A percentile compares a stretch with the other conserved stretches of the same genome.
Conservation (phyloP, 179 eudicot species). For the Corrigiola litoralis region DNA sequence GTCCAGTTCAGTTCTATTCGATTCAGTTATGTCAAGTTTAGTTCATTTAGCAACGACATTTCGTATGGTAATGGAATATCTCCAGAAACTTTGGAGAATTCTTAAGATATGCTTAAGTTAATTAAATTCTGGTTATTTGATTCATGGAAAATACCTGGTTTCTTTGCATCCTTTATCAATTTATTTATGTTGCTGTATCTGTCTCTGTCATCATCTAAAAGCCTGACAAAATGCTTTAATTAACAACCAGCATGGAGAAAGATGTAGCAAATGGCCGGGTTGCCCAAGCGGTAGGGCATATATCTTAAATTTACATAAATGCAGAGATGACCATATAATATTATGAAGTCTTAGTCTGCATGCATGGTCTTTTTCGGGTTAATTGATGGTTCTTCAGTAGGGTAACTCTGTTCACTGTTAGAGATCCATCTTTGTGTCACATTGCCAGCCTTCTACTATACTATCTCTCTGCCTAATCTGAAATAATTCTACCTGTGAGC, state of each 20-base stretch:
- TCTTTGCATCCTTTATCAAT: neutral
- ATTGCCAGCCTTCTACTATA: neutral
- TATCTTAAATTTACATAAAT: neutral
- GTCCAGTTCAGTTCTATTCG: no score
- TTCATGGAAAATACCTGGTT: slow-evolving; percentile 8
- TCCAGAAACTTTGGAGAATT: slow-evolving; percentile 7
- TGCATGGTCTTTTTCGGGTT: neutral
- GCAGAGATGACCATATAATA: neutral
- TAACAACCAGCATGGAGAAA: slow-evolving; percentile 17
- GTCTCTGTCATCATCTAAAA: slow-evolving; percentile 7
- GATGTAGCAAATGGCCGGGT: slow-evolving; percentile 10
- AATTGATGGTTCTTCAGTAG: neutral
- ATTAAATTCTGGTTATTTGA: slow-evolving; percentile 14
- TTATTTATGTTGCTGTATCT: neutral
- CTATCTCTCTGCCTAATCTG: neutral
- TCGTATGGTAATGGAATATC: neutral
- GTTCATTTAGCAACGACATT: neutral
- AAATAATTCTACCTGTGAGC: slow-evolving; percentile 4
- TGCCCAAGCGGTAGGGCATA: slow-evolving; percentile 20
- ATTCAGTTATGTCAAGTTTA: no score
- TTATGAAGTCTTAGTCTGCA: neutral
- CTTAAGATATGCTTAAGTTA: neutral
- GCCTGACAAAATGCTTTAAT: slow-evolving; percentile 19
- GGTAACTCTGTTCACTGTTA: neutral
- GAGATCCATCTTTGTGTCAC: neutral